Conservation (phyloP, 176 grass and related monocot species). For the Phoenix dactylifera region DNA sequence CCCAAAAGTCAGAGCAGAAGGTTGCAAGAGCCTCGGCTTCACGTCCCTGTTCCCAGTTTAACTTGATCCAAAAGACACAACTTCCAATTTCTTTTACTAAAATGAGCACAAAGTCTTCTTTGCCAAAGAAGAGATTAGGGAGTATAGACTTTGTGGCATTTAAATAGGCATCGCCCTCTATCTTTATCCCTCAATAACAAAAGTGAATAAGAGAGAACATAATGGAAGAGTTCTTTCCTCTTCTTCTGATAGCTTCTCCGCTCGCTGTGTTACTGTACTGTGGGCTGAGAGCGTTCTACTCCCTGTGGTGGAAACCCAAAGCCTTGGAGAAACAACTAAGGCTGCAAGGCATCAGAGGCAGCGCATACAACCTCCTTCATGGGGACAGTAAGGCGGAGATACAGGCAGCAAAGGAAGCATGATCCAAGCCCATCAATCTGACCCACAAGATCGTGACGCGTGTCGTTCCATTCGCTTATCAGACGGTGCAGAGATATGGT, state of each 20-base stretch:
- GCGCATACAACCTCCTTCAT: conserved; percentile 1
- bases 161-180: too few relatives aligned
- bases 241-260: not conserved
- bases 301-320: conserved; percentile 13
- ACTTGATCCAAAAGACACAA: too few relatives aligned
- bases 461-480: not conserved
- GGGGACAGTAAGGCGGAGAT: conserved; percentile 2
- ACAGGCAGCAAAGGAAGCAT: not conserved
- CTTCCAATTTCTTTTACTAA: too few relatives aligned
- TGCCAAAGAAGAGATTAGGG: too few relatives aligned
- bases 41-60: too few relatives aligned
- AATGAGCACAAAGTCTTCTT: too few relatives aligned
- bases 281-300: not conserved
- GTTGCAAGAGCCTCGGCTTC: too few relatives aligned
- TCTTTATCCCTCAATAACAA: too few relatives aligned
- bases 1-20: too few relatives aligned
- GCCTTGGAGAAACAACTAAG: conserved; percentile 1
- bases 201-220: too few relatives aligned
- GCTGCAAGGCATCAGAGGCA: conserved; percentile 10
- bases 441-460: conserved; percentile 5
- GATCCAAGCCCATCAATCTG: conserved; percentile 14
- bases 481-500: conserved; percentile 9
- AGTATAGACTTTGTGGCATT: too few relatives aligned
- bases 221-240: not conserved
- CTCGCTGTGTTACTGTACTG: not conserved